These are phyloP conservation scores for Alloteropsis semialata DNA, from an alignment of 176 grass and related monocot genomes.

Conservation along the genomic window DNA sequence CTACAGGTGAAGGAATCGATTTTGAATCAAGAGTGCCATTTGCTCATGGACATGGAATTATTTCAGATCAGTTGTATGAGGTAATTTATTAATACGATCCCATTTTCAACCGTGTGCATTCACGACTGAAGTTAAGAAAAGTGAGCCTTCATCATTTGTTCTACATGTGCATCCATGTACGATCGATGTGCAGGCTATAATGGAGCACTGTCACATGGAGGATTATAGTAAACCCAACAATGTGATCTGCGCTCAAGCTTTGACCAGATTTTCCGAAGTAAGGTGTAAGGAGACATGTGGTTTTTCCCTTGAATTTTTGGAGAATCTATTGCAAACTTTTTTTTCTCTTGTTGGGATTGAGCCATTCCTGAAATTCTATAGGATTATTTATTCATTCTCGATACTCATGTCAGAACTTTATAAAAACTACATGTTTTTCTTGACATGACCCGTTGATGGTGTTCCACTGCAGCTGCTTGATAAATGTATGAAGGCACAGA, in stretches of 20 bases:
- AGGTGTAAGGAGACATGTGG: neutral
- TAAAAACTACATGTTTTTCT: neutral
- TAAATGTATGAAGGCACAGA: neutral
- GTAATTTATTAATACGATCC: neutral
- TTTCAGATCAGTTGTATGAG: conserved; percentile 39
- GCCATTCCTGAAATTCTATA: too few relatives aligned
- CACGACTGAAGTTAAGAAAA: too few relatives aligned
- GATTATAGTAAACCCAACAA: conserved; percentile 21
- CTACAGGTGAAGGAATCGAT: conserved; percentile 27
- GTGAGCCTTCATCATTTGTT: neutral
- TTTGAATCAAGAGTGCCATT: conserved; percentile 17
- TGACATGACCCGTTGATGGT: neutral
- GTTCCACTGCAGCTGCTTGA: neutral
- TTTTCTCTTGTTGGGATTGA: too few relatives aligned
- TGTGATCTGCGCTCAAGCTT: conserved; percentile 6
- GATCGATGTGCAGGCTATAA: neutral
- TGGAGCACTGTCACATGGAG: conserved; percentile 17
- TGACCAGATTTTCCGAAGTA: neutral
- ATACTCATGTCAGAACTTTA: too few relatives aligned
- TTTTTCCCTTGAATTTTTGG: too few relatives aligned
- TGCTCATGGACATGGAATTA: conserved; percentile 38
- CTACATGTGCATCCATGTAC: neutral
- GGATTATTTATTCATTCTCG: too few relatives aligned
- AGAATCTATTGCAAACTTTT: too few relatives aligned
- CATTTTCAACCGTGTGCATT: too few relatives aligned